Base-by-base conservation (phyloP, 2,329 filamentous ascomycete species). In the Aspergillus neoniger region DNA sequence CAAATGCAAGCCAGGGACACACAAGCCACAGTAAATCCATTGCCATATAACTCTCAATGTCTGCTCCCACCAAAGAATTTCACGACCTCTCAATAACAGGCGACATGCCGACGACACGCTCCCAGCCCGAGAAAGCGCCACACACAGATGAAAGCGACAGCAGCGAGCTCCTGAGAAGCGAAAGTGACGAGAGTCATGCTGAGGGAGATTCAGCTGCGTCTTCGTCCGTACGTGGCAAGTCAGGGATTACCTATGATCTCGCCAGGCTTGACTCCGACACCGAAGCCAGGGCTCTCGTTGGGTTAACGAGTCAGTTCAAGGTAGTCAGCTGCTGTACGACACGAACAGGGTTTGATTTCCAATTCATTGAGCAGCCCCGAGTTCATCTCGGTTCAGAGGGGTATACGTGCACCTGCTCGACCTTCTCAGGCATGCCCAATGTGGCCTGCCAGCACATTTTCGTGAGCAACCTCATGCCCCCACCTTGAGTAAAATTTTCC, bases 401-500 rank as follows among this genome's bases (percentile, higher is more conserved):
- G 14, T 68, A 70, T 53, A 72, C 69, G 49, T 79, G 77, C 60
- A 75, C 73, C 38, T 79, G 77, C 51, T 63, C 63, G n/a, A 70
- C 71, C 36, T 79, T 75, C 55, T 60, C 65, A 30, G 63, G 65
- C 51, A 68, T 61, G 17, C 65, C 70, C 4, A 65, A 69, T 28
- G 68, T 70, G 52, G 76, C 76, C 14, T 79, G 77, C 57, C 74
- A 76, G 50, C 77, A 79, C 67, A 77, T 79, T 43, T 79, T 76
- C 65, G 77, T 79, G 63, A 74, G 76, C 72, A 25, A 21, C n/a
- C 14, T 57, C 52, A 25, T 6, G 9, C 19, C 47, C 38, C 23
- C 56, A 23, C 49, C 36, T 43, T 9, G 8, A 30, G 28, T n/a
- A 5, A 23, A 21, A 32, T 30, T 48, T 52, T 36, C 38, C n/a